These are phyloP conservation scores for Gamarada debralockiae DNA, from an alignment of 495 filamentous ascomycete genomes.

Conservation along the genomic window DNA sequence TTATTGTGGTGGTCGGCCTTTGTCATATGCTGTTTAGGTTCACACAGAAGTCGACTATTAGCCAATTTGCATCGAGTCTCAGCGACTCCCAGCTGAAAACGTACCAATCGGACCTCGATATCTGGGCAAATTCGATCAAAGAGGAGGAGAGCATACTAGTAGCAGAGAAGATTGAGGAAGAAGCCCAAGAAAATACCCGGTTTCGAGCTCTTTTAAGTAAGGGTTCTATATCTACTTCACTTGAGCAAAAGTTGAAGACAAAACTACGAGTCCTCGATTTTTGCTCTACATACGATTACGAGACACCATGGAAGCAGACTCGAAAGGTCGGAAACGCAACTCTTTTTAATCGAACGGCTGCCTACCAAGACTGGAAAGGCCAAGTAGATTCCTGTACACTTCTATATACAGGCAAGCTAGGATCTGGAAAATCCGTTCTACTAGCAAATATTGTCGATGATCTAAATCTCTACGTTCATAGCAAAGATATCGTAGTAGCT, in stretches of 20 bases:
- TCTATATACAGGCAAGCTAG: conserved; percentile 36
- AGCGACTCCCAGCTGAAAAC: conserved; percentile 23
- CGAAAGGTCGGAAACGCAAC: conserved; percentile 36
- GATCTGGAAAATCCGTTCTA: conserved; percentile 40
- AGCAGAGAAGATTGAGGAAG: conserved; percentile 29
- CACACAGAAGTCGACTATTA: conserved; percentile 32
- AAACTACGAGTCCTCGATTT: conserved; percentile 30
- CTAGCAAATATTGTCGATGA: conserved; percentile 42
- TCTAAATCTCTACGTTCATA: conserved; percentile 28
- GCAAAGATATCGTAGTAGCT: conserved; percentile 23
- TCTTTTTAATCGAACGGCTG: conserved; percentile 21
- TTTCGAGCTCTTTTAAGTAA: conserved; percentile 25
- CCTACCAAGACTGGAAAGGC: conserved; percentile 37
- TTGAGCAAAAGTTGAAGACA: conserved; percentile 26
- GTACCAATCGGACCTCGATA: conserved; percentile 33
- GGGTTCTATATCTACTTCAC: conserved; percentile 22
- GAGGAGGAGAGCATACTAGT: conserved; percentile 33
- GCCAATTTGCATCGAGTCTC: conserved; percentile 29
- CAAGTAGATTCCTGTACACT: conserved; percentile 27
- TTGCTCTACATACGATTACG: conserved; percentile 39
- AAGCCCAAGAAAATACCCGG: conserved; percentile 24
- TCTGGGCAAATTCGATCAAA: conserved; percentile 35
- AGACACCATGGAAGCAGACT: conserved; percentile 38
- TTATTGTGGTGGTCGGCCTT: conserved; percentile 36
- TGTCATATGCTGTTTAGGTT: conserved; percentile 35